Base-by-base conservation (phyloP, 208 protist genomes). In the Trypanosoma caninum region DNA sequence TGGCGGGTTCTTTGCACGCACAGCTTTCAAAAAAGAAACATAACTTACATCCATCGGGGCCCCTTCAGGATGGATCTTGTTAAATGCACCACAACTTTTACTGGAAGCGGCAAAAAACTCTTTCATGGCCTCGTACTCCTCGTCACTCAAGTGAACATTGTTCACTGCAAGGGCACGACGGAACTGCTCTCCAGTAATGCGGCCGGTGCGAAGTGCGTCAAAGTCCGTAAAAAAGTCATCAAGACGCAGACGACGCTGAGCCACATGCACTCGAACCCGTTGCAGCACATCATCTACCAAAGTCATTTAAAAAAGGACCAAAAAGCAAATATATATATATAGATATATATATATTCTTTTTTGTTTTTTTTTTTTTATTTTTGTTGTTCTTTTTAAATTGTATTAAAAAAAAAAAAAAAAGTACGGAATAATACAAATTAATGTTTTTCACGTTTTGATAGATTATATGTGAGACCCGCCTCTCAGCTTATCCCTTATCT, bases 141-240 rank as follows among this genome's bases (percentile, higher is more conserved):
- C 75, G n/a, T 78, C 62, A 8, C 40, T 74, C 25, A 93, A 76
- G 23, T 65, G 53, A 51, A 93, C 70, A 30, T 74, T 37, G 54
- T 85, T 84, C 27, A 72, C 67, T 14, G 71, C 74, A 31, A 94
- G 63, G 2, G 78, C 83, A 14, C 87, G 83, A 6, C 76, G 68
- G 33, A 96, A 92, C 59, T 96, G 89, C 16, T 46, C 65, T 23
- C 60, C 66, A 2, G 89, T 94, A 56, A 97, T 76, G 30, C 89
- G 72, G 25, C 87, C 89, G 40, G 73, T 74, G 57, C 69, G 70
- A 5, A 96, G 80, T 13, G 47, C 65, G 45, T 97, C 92, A 59
- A 88, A 97, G 65, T 97, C 92, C 13, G 68, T 50, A 52, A 97
- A 93, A 55, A 78, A 76, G 42, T 91, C 80, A 50, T 92, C 73